Evolutionary conservation across 805 yeast genomes (phyloP).

Genomic region (Myxozyma lipomycoides): DNA sequence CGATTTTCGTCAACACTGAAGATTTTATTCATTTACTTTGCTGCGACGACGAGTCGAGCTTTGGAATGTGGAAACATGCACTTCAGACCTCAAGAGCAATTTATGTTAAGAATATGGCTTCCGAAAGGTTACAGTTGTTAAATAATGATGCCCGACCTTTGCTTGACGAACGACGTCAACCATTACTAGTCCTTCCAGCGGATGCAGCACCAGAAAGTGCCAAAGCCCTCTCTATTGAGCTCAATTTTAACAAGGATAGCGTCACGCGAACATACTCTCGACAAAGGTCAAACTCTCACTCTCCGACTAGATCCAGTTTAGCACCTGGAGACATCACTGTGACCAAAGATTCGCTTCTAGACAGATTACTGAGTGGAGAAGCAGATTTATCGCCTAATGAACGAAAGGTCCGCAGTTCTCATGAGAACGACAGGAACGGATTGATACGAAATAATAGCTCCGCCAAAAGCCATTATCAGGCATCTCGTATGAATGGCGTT

Average conservation of each 20-base stretch:
- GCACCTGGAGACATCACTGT: conserved; percentile 2
- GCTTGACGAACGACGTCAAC: conserved; percentile 9
- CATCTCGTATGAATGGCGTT: neutral
- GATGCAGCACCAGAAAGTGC: neutral
- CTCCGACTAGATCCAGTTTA: neutral
- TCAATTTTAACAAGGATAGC: neutral
- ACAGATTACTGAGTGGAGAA: conserved; percentile 20
- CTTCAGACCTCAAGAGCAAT: conserved; percentile 9
- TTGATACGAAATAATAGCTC: neutral
- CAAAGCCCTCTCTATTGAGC: neutral
- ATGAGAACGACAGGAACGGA: neutral
- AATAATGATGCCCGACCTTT: conserved; percentile 1
- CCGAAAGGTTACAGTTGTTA: neutral
- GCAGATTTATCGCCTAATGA: neutral
- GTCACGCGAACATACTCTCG: neutral
- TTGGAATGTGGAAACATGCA: conserved; percentile 15
- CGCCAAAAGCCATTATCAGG: neutral
- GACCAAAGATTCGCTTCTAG: conserved; percentile 23
- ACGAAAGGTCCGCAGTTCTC: neutral
- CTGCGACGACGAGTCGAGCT: conserved; percentile 12
- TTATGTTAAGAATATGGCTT: neutral
- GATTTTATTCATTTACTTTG: conserved; percentile 11
- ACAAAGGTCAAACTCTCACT: neutral
- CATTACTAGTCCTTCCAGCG: neutral
- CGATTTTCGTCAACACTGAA: conserved; percentile 12